phyloP scores from a whole-genome alignment of 2,329 filamentous ascomycete species.

The Pseudopithomyces chartarum region DNA sequence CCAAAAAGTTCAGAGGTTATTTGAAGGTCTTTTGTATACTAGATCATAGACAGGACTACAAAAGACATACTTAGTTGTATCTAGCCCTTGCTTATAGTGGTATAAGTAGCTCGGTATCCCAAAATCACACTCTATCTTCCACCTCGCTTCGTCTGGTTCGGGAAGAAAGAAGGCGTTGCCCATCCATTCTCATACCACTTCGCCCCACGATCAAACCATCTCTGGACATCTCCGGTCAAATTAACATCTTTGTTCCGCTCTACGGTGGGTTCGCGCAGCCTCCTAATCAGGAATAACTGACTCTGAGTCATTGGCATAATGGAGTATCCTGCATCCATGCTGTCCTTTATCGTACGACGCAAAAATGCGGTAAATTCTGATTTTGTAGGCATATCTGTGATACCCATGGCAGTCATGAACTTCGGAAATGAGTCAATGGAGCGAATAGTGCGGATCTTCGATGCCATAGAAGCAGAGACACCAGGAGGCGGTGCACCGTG shows the following conservation, averaged over 20 bases:
- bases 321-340: slow-evolving; percentile 30
- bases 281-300: slow-evolving; percentile 29
- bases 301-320: slow-evolving; percentile 28
- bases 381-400: slow-evolving; percentile 30
- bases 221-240: slow-evolving; percentile 12
- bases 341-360: slow-evolving; percentile 28
- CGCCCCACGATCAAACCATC: slow-evolving; percentile 21
- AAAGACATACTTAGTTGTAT: no score
- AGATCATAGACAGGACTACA: no score
- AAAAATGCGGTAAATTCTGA: slow-evolving; percentile 28
- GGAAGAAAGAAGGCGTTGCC: slow-evolving; percentile 26
- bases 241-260: slow-evolving; percentile 18
- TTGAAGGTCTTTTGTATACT: no score
- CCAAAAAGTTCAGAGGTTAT: no score
- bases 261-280: slow-evolving; percentile 23
- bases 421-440: slow-evolving; percentile 47
- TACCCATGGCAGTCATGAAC: slow-evolving; percentile 53
- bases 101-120: no score
- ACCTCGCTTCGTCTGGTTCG: neutral
- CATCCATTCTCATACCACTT: slow-evolving; percentile 20
- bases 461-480: slow-evolving; percentile 47
- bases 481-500: slow-evolving; percentile 54
- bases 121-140: neutral
- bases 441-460: slow-evolving; percentile 45
- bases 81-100: no score